A percentile compares a stretch with the other conserved stretches of the same genome.
These are phyloP conservation scores for Dryas integrifolia DNA, from an alignment of 331 rosid genomes.

Conservation along the genomic window DNA sequence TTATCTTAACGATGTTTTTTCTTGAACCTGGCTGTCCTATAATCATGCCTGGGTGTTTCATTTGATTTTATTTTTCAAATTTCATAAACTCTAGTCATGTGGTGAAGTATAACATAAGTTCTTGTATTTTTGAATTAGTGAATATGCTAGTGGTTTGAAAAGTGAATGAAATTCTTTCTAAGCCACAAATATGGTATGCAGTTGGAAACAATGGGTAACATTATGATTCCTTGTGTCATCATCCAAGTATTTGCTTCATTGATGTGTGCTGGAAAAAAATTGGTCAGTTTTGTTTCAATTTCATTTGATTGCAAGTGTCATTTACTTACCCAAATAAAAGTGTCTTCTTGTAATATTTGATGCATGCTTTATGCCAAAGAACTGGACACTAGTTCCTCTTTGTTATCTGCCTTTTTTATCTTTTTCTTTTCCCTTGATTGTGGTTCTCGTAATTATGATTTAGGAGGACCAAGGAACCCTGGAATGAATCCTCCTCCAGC, in stretches of 20 bases:
- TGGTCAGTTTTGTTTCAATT: neutral
- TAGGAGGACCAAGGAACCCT: constrained; percentile 46
- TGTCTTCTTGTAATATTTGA: neutral
- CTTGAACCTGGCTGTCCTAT: neutral
- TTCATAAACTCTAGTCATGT: neutral
- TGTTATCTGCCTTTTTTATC: neutral
- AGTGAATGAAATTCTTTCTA: neutral
- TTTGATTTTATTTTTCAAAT: neutral
- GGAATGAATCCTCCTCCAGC: constrained; percentile 38
- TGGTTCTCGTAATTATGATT: constrained; percentile 25
- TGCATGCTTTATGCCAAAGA: neutral
- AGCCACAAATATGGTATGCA: neutral
- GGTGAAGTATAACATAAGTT: neutral
- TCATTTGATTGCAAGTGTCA: neutral
- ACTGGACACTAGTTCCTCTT: neutral
- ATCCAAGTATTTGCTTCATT: neutral
- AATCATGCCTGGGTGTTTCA: neutral
- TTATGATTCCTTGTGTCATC: neutral
- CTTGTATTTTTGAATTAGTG: neutral
- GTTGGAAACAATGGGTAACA: neutral
- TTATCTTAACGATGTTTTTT: neutral
- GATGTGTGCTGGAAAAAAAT: neutral
- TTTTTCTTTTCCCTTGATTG: constrained; percentile 29
- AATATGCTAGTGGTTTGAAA: neutral
- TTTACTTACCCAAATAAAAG: neutral